Conservation (phyloP, 306 rosid genomes). For the Erythrophleum fordii region DNA sequence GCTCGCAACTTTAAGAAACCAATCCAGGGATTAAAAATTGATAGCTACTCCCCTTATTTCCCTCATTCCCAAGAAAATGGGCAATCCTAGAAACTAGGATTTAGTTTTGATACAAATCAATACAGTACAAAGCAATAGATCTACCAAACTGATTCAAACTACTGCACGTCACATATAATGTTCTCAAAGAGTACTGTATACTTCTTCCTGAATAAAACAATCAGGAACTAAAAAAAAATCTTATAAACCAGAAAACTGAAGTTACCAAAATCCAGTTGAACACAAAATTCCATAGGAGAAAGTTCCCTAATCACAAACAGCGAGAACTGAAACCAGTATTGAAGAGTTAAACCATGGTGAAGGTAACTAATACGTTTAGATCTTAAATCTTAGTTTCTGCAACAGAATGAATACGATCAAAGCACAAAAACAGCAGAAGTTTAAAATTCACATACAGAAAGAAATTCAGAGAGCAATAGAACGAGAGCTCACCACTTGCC, state of each 20-base stretch:
- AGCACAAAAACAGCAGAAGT: background rate
- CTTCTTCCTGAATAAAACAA: background rate
- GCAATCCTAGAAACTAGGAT: background rate
- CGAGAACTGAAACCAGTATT: background rate
- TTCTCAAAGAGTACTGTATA: background rate
- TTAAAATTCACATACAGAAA: conserved; percentile 3
- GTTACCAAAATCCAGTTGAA: background rate
- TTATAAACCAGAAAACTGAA: background rate
- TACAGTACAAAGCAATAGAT: background rate
- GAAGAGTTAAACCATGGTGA: background rate
- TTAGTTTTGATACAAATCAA: background rate
- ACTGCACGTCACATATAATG: background rate
- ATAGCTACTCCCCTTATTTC: background rate
- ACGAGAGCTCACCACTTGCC: conserved; percentile 21
- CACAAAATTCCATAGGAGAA: background rate
- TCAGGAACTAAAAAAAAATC: background rate
- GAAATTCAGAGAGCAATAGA: background rate
- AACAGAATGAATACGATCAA: conserved; percentile 19
- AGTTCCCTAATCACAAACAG: background rate
- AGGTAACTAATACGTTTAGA: background rate
- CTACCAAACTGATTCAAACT: background rate
- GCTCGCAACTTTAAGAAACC: background rate
- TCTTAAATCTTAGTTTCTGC: conserved; percentile 27
- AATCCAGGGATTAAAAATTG: background rate
- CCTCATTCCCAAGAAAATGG: background rate